These are phyloP conservation scores for Volvox carteri DNA, from an alignment of 163 green algal species.

Conservation along the genomic window DNA sequence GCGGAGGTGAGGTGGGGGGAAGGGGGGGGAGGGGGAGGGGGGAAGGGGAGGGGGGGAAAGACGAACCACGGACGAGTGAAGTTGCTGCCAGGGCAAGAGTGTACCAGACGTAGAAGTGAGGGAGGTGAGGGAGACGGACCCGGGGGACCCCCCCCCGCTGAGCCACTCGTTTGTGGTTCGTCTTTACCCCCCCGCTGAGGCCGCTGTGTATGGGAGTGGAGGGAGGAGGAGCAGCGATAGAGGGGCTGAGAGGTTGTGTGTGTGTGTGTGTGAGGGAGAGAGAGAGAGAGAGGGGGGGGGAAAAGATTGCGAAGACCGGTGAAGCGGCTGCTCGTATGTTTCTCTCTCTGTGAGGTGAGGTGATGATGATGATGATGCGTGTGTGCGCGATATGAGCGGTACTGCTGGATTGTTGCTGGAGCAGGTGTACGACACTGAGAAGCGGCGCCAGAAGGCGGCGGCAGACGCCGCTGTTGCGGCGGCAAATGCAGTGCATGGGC, in stretches of 20 bases:
- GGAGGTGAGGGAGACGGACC: not conserved
- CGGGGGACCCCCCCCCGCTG: too few relatives aligned
- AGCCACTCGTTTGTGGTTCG: too few relatives aligned
- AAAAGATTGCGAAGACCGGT: too few relatives aligned
- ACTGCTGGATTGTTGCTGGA: not conserved
- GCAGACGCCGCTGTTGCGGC: slow-evolving; percentile 60
- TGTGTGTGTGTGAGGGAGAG: not conserved
- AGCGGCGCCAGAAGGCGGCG: slow-evolving; percentile 49
- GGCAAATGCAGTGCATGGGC: slow-evolving; percentile 10
- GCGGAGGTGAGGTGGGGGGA: slow-evolving; percentile 46
- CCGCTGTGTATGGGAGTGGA: too few relatives aligned
- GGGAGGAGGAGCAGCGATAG: not conserved
- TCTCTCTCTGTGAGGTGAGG: too few relatives aligned
- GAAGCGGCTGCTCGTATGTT: too few relatives aligned
- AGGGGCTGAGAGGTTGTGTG: not conserved
- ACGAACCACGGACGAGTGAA: too few relatives aligned
- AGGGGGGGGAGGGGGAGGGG: slow-evolving; percentile 51
- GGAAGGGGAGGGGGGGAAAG: not conserved
- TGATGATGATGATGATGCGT: too few relatives aligned
- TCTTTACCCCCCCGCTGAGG: too few relatives aligned
- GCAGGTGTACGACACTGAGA: slow-evolving; percentile 55
- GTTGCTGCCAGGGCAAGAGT: too few relatives aligned
- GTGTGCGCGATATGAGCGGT: too few relatives aligned
- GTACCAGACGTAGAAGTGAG: too few relatives aligned
- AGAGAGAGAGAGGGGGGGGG: not conserved